Conservation (phyloP, 306 rosid genomes). For the Cucurbita argyrosperma region DNA sequence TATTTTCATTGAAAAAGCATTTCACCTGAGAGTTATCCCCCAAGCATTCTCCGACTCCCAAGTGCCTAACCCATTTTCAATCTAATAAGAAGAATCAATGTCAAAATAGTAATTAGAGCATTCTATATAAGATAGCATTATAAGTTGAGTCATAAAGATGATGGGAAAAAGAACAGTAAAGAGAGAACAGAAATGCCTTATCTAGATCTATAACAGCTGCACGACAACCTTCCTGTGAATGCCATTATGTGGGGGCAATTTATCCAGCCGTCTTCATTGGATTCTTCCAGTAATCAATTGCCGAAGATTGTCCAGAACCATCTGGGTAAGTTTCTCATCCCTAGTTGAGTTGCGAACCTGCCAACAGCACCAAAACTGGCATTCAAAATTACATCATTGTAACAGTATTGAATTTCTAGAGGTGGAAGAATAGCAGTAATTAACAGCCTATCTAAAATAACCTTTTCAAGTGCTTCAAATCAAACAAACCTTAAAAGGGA, state of each 20-base stretch:
- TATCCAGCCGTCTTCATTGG: not conserved
- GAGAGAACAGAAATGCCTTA: not conserved
- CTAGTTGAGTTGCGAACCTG: not conserved
- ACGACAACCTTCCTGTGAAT: not conserved
- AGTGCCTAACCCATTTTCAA: not conserved
- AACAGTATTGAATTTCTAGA: not conserved
- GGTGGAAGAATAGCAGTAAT: not conserved
- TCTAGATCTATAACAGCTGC: not conserved
- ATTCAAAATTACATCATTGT: not conserved
- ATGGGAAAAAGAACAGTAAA: not conserved
- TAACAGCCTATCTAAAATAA: too few relatives aligned
- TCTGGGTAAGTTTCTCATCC: not conserved
- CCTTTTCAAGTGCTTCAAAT: too few relatives aligned
- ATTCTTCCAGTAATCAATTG: not conserved
- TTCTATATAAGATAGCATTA: not conserved
- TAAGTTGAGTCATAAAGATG: not conserved
- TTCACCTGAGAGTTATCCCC: not conserved
- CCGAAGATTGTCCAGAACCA: not conserved
- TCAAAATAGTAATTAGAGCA: not conserved
- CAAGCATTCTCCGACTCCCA: not conserved
- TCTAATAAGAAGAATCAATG: not conserved
- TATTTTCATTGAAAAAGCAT: not conserved
- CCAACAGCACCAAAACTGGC: not conserved
- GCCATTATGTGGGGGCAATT: conserved; percentile 3
- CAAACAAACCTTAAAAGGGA: not conserved